Base-by-base conservation (phyloP, 129 eudicot species). In the Flaveria brownii region DNA sequence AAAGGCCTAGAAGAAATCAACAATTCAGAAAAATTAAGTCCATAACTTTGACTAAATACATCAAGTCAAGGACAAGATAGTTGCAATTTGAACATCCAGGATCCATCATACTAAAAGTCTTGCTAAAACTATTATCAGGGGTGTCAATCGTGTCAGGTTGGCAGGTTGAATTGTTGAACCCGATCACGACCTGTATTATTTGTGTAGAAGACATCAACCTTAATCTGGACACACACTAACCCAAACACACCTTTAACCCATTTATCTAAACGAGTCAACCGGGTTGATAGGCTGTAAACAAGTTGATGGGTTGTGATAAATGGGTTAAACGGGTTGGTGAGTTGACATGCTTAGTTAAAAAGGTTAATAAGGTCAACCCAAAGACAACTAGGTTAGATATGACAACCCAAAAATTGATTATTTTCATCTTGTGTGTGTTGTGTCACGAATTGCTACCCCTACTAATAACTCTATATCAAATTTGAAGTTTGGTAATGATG, bases 1-100 rank as follows among this genome's bases (percentile, higher is more conserved):
- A 72, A 92, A 92, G 55, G 96, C 97, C 97, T 91, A 36, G 25
- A 45, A 28, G 17, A 68, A 78, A 10, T 10, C 39, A 46, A 45
- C 15, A 18, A 15, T 16, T 12, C 17, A 36, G 64, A 39, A 45
- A 22, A 70, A 75, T 70, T 59, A 78, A 70, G 41, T 60, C 16
- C 70, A 54, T 22, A 47, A 28, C 5, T 57, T 56, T 69, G 70
- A 70, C 52, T 39, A 54, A 22, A 26, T 17, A 57, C 22, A 20
- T 66, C 67, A 76, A 51, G 36, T 6, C 46, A 54, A 17, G 23
- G 6, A 26, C 61, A 45, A 63, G 6, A 64, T n/a, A 64, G 14
- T 30, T 13, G 72, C 9, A 62, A 30, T 6, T 50, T 63, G 10
- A 50, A 49, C 15, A 46, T 50, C 23, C 46, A 62, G 45, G 13